These are phyloP conservation scores for Zalaria obscura DNA, from an alignment of 2,329 filamentous ascomycete species.

Conservation along the genomic window DNA sequence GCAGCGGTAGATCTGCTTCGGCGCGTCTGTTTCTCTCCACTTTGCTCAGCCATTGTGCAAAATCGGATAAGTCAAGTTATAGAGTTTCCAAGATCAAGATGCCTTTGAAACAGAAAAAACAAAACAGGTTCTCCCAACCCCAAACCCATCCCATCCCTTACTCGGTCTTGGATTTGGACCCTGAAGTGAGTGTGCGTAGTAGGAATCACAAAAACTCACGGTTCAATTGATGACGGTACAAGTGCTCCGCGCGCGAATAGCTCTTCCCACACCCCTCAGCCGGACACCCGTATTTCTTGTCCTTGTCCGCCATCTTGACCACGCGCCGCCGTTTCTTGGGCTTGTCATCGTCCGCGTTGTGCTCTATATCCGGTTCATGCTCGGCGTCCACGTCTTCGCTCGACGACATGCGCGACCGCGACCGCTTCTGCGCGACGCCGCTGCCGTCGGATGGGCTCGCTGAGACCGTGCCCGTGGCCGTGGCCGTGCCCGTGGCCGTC, in stretches of 20 bases:
- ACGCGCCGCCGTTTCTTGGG: constrained; percentile 19
- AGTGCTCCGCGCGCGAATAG: constrained; percentile 89
- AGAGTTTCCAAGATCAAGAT: no score
- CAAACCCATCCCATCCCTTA: background rate
- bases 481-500: no score
- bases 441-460: no score
- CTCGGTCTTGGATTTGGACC: no score
- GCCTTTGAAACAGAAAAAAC: constrained; percentile 5
- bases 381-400: constrained; percentile 8
- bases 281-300: constrained; percentile 60
- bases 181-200: no score
- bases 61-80: no score
- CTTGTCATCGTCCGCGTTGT: constrained; percentile 6
- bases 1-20: constrained; percentile 89
- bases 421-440: no score
- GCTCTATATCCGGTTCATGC: constrained; percentile 12
- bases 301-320: constrained; percentile 22
- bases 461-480: no score
- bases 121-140: background rate
- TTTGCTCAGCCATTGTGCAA: no score
- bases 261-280: constrained; percentile 84
- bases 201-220: constrained; percentile 39
- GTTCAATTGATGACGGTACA: constrained; percentile 93
- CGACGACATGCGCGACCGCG: background rate
- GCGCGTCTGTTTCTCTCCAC: constrained; percentile 47